A percentile compares a stretch with the other conserved stretches of the same genome.
Evolutionary conservation across 2,329 filamentous ascomycete species (phyloP).

Genomic region (Colletotrichum tofieldiae): DNA sequence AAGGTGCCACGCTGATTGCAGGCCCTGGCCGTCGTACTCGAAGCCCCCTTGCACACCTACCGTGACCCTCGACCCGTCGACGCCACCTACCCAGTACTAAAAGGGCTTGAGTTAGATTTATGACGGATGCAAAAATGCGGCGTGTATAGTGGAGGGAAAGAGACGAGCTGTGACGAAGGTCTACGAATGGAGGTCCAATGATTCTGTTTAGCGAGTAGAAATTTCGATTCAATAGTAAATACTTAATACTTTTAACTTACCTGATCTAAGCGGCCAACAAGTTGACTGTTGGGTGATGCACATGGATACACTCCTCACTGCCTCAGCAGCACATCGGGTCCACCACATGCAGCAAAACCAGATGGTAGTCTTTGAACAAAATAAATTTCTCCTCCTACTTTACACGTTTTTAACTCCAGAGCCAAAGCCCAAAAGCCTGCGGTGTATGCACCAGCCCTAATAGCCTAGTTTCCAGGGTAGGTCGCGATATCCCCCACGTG

Average conservation of each 20-base stretch:
- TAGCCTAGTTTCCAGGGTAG: conserved; percentile 27
- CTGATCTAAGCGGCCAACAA: too few relatives aligned
- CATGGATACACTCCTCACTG: background rate
- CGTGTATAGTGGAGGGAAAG: background rate
- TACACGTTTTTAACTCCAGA: conserved; percentile 43
- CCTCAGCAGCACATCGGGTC: background rate
- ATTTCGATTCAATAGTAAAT: background rate
- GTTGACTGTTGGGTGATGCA: background rate
- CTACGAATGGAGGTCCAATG: background rate
- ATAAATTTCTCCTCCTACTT: conserved; percentile 41
- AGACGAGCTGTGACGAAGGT: background rate
- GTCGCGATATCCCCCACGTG: conserved; percentile 18
- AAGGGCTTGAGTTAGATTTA: background rate
- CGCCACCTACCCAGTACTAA: background rate
- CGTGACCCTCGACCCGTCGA: background rate
- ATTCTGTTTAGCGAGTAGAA: background rate
- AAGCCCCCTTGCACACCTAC: conserved; percentile 41
- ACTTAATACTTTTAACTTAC: background rate
- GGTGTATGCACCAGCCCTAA: conserved; percentile 34
- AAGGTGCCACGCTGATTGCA: conserved; percentile 40
- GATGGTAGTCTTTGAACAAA: conserved; percentile 37
- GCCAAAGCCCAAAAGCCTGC: conserved; percentile 41
- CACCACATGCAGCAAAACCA: background rate
- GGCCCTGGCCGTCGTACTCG: conserved; percentile 43
- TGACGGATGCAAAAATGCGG: background rate